phyloP scores from a whole-genome alignment of 2,329 filamentous ascomycete species.

The Gnomoniopsis sp. region DNA sequence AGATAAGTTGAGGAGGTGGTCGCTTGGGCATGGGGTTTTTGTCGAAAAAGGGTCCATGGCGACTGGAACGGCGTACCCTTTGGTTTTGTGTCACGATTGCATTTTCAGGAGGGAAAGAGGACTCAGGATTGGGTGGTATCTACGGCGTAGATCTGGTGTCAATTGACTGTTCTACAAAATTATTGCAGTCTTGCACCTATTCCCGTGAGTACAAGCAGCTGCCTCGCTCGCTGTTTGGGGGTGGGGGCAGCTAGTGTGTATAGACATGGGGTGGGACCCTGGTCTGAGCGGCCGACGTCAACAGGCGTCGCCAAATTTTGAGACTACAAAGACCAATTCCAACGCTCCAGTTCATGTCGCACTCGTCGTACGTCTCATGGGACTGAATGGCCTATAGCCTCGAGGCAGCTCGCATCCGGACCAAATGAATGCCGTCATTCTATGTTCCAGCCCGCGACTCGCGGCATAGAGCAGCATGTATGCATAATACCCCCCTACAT shows the following conservation, averaged over 20 bases:
- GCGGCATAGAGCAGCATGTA: conserved; percentile 52
- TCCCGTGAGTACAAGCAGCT: no score
- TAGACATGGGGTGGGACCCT: neutral
- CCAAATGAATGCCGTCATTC: conserved; percentile 32
- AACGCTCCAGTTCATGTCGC: neutral
- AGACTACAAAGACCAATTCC: neutral
- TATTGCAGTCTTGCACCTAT: neutral
- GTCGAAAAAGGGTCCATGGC: conserved; percentile 2
- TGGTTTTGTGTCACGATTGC: conserved; percentile 13
- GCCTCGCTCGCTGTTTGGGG: no score
- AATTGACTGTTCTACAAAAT: conserved; percentile 4
- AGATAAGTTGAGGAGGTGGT: neutral
- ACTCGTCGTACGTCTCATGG: neutral
- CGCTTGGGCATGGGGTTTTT: neutral
- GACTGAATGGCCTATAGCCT: neutral
- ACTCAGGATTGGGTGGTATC: conserved; percentile 3
- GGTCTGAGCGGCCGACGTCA: neutral
- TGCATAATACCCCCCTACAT: conserved; percentile 8
- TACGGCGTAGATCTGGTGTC: conserved; percentile 15
- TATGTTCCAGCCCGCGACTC: conserved; percentile 48
- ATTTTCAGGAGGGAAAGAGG: conserved; percentile 11
- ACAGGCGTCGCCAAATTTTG: neutral
- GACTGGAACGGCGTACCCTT: neutral
- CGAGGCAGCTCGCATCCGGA: conserved; percentile 5
- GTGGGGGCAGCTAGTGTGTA: neutral